Evolutionary conservation across 2,329 filamentous ascomycete species (phyloP).

Genomic region (Botryosphaeria dothidea): DNA sequence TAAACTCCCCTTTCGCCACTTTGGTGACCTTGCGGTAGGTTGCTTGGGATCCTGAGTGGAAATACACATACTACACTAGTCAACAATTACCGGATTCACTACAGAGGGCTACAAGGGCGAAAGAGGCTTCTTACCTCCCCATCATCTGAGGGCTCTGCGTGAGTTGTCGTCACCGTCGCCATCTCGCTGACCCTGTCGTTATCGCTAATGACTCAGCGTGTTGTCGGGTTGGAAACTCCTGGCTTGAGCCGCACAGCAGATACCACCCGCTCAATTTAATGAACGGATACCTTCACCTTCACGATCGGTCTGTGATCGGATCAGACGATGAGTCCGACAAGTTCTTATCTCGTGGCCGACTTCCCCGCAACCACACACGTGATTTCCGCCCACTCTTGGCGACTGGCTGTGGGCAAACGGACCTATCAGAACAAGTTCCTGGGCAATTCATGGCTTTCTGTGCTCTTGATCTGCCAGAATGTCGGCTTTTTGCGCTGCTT

Average conservation of each 20-base stretch:
- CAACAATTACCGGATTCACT: not conserved
- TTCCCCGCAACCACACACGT: slow-evolving; percentile 1
- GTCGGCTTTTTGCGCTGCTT: not conserved
- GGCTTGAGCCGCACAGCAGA: not conserved
- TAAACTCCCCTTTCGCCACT: slow-evolving; percentile 8
- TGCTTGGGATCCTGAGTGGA: slow-evolving; percentile 9
- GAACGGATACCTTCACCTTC: not conserved
- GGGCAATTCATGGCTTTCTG: not conserved
- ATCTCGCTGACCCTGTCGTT: not conserved
- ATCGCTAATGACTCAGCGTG: not conserved
- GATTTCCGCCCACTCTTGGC: slow-evolving; percentile 14
- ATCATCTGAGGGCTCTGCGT: not conserved
- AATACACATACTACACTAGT: slow-evolving; percentile 4
- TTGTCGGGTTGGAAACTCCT: not conserved
- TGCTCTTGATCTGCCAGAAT: not conserved
- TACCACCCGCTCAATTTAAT: not conserved
- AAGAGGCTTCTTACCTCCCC: not conserved
- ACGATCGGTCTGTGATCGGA: not conserved
- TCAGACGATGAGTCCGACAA: not conserved
- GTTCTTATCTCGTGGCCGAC: not conserved
- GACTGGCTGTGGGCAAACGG: not conserved
- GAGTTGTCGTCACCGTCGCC: not conserved
- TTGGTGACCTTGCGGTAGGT: slow-evolving; percentile 13
- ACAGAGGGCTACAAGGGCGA: too few relatives aligned
- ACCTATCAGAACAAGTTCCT: not conserved